Conservation (phyloP, 1,284 basidiomycete genomes). For the Fomes fomentarius region DNA sequence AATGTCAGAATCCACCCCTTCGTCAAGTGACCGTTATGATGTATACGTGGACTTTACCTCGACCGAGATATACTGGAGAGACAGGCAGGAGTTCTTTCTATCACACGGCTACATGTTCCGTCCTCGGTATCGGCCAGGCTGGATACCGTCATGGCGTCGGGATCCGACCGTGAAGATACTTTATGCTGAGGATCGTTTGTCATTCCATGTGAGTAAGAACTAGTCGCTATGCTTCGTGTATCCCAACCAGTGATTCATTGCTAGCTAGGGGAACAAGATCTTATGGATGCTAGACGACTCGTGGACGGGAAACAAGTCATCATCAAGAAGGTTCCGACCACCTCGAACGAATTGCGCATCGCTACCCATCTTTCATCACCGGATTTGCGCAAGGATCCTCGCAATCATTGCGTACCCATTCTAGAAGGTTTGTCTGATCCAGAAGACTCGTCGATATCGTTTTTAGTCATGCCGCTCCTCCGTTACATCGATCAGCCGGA, state of each 20-base stretch:
- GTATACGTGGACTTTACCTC: background rate
- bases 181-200: slow-evolving; percentile 28
- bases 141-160: background rate
- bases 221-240: too few relatives aligned
- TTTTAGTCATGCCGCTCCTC: slow-evolving; percentile 37
- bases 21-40: too few relatives aligned
- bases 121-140: background rate
- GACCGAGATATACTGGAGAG: background rate
- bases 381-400: slow-evolving; percentile 21
- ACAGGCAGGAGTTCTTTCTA: background rate
- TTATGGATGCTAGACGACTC: slow-evolving; percentile 34
- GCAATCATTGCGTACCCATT: slow-evolving; percentile 37
- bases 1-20: too few relatives aligned
- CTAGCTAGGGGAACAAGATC: background rate
- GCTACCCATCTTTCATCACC: slow-evolving; percentile 17
- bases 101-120: background rate
- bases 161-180: background rate
- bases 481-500: slow-evolving; percentile 26
- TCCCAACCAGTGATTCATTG: too few relatives aligned
- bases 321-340: slow-evolving; percentile 27
- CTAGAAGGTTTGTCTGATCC: slow-evolving; percentile 32
- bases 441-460: slow-evolving; percentile 13
- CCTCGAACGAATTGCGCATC: slow-evolving; percentile 26
- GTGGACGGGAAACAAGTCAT: slow-evolving; percentile 28
- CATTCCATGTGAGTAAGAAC: slow-evolving; percentile 14